These are phyloP conservation scores for Dictyostelium brefeldianum DNA, from an alignment of 78 protist species.

Conservation along the genomic window DNA sequence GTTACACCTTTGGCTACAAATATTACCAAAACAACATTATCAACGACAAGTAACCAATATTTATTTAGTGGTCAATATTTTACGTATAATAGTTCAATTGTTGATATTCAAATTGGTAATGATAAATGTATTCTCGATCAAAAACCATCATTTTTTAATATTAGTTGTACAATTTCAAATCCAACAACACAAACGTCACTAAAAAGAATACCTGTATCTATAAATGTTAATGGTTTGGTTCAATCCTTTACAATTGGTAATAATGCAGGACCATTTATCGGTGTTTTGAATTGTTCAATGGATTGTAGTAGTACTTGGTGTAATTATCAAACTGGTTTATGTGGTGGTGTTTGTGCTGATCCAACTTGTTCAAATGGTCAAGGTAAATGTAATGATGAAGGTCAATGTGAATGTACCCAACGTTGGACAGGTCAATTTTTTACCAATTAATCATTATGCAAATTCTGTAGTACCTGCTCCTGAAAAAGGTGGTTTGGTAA, in stretches of 20 bases:
- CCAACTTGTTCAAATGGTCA: neutral
- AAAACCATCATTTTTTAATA: neutral
- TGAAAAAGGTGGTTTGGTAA: neutral
- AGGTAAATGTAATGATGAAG: neutral
- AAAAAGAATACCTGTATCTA: neutral
- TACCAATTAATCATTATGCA: neutral
- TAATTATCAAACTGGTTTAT: slow-evolving; percentile 2
- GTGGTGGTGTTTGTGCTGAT: neutral
- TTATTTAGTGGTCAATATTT: neutral
- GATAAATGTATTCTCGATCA: neutral
- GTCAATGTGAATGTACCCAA: neutral
- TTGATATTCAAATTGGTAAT: neutral
- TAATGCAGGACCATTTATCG: neutral
- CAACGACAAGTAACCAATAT: neutral
- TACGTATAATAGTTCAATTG: neutral
- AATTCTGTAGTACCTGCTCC: neutral
- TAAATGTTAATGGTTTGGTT: neutral
- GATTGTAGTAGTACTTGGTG: neutral
- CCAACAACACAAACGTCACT: too few species aligned
- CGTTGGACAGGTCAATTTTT: neutral
- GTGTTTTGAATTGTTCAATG: neutral
- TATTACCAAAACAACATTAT: neutral
- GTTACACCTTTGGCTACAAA: neutral
- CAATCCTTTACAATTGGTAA: neutral
- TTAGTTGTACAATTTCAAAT: neutral